Base-by-base conservation (phyloP, 371 early-diverging fungal species). In the Saksenaea oblongispora region DNA sequence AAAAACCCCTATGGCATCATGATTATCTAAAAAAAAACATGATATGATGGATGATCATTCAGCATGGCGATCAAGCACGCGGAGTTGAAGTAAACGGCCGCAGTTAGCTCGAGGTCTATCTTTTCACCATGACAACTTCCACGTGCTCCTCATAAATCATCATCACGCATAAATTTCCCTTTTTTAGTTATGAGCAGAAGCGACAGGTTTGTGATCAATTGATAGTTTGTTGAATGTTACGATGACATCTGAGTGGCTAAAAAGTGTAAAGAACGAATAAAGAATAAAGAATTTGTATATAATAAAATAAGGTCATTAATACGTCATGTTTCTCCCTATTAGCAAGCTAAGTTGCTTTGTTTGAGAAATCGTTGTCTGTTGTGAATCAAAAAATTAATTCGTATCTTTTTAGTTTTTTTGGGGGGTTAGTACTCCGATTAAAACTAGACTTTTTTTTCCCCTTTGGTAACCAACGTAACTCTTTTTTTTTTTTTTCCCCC, bases 161-260 rank as follows among this genome's bases (percentile, higher is more conserved):
- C 51, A 47, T 17, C 51, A 47, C 51, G 51, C 51, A 47, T 47
- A 47, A 47, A 22, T 47, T 47, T 47, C 51, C 51, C 51, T 47
- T 47, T 47, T 47, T 47, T 22, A 47, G 51, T n/a, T 22, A 47
- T n/a, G 9, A 4, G 51, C 27, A 47, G 24, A 31, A 31, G 22
- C 22, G 10, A 47, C 51, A 47, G 39, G 39, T 31, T 31, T 31
- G 31, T 31, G 31, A 31, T 31, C 31, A 31, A 4, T 31, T 31
- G 39, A 39, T n/a, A 39, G n/a, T 11, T 22, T 47, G 17, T 22
- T 5, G n/a, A n/a, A n/a, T n/a, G 17, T 47, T 22, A 18, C 22
- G 22, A 9, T 10, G 22, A 18, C 51, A 47, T 18, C n/a, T 47
- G 51, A 22, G 51, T 47, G 31, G 31, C 31, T 31, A 31, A 31